Evolutionary conservation across 257 asterid species (phyloP), one percentile per base, ranked within the genome.

Genomic region (Solanum pinnatisectum): DNA sequence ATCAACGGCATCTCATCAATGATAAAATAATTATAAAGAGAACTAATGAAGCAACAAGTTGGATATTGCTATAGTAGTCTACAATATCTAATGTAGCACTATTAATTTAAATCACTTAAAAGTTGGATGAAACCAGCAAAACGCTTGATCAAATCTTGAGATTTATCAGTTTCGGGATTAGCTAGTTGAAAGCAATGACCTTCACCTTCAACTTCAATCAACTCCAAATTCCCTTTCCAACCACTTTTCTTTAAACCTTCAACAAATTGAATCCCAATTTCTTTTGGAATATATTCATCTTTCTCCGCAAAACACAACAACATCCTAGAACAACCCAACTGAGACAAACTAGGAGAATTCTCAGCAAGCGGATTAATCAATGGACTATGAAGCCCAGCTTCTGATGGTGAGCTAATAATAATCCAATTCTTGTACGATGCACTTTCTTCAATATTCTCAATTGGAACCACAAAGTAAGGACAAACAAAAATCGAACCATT

Each of bases 201-300:
- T 63, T 92, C 94, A 10, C 91, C 94, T 86, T 91, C 91, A 68
- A 92, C 89, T 90, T 88, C 93, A 84, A 92, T 92, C 70, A 93
- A 82, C 88, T 93, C 94, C 18, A 90, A 87, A 40, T 90, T 93
- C 1, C 98, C 95, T 86, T 40, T 90, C 96, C 96, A 93, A 4
- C 92, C 95, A 67, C 95, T 93, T 82, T 86, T 88, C 90, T 90
- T 92, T 88, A 94, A 65, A 4, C 87, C 86, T 63, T 92, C 92
- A 10, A 82, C 92, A 9, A 90, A 93, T n/a, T 32, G 79, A 12
- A 87, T 10, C 32, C 85, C 91, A 10, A 86, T 73, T 33, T 63
- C 88, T 49, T 52, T 68, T n/a, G 84, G 6, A 23, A 77, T n/a
- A 49, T 86, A 56, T 11, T 0, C 13, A 86, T 92, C 94, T 87